Evolutionary conservation across 2,329 filamentous ascomycete species (phyloP).

Genomic region (Cryoendolithus antarcticus): DNA sequence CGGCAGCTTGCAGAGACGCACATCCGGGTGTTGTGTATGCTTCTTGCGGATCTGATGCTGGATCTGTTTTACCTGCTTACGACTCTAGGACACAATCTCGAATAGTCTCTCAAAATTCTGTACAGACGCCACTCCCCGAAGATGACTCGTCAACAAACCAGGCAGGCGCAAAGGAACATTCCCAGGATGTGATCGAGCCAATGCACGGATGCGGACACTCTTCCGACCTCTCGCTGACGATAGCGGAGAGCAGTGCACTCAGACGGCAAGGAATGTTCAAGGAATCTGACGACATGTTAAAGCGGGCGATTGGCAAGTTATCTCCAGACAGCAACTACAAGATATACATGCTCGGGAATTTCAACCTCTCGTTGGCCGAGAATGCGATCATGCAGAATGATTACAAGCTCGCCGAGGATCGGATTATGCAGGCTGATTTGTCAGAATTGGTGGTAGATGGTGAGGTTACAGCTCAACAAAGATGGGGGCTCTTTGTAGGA

Average conservation of each 20-base stretch:
- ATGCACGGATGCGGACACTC: too few species aligned
- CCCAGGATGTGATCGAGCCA: too few species aligned
- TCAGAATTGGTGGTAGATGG: neutral
- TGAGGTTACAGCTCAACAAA: neutral
- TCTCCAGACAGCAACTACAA: neutral
- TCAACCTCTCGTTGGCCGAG: neutral
- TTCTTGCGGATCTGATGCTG: too few species aligned
- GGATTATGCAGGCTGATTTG: neutral
- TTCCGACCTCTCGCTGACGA: neutral
- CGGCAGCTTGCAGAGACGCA: too few species aligned
- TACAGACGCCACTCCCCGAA: too few species aligned
- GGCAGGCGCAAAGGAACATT: too few species aligned
- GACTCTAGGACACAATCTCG: too few species aligned
- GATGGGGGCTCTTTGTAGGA: neutral
- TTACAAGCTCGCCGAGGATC: neutral
- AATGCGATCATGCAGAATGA: neutral
- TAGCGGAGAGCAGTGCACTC: neutral
- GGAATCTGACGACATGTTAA: neutral
- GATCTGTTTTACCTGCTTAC: too few species aligned
- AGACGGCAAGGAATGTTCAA: neutral
- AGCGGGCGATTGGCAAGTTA: neutral
- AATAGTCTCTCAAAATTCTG: too few species aligned
- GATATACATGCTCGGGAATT: neutral
- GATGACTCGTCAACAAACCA: too few species aligned
- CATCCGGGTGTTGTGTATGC: too few species aligned